Conservation (phyloP, 768 basidiomycete genomes). For the Multifurca ochricompacta region DNA sequence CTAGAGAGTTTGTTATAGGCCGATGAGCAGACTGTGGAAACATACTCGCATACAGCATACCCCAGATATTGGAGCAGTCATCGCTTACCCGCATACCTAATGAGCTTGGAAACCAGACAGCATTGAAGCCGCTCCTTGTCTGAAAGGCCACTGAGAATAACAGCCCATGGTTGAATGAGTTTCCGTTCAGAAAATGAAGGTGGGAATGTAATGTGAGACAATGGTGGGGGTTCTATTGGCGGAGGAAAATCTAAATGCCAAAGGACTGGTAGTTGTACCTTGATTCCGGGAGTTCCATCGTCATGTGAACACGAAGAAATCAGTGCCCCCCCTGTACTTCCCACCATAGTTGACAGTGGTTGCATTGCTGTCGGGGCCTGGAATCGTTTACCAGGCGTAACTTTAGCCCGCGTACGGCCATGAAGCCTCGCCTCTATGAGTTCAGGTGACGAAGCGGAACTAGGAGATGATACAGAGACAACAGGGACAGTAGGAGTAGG, state of each 20-base stretch:
- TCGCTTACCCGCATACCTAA: slow-evolving; percentile 55
- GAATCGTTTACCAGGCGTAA: slow-evolving; percentile 7
- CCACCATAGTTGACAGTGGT: background rate
- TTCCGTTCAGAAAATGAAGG: slow-evolving; percentile 53
- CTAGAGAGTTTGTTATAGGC: slow-evolving; percentile 42
- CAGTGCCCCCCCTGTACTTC: background rate
- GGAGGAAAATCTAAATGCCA: slow-evolving; percentile 33
- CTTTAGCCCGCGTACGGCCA: background rate
- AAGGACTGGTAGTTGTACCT: background rate
- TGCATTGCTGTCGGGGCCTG: slow-evolving; percentile 1
- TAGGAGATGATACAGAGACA: no score
- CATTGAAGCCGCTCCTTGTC: slow-evolving; percentile 39
- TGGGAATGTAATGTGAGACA: slow-evolving; percentile 45
- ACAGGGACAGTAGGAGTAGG: background rate
- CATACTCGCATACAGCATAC: background rate
- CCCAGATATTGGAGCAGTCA: background rate
- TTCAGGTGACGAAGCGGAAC: background rate
- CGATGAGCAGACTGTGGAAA: slow-evolving; percentile 50
- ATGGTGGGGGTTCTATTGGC: slow-evolving; percentile 16
- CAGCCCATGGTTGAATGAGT: slow-evolving; percentile 42
- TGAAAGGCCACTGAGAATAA: slow-evolving; percentile 45
- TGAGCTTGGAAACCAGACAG: slow-evolving; percentile 46
- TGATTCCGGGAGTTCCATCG: background rate
- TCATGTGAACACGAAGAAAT: background rate
- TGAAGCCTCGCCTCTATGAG: background rate